Evolutionary conservation across 768 basidiomycete species (phyloP).

Genomic region (Lepiota brunneoincarnata): DNA sequence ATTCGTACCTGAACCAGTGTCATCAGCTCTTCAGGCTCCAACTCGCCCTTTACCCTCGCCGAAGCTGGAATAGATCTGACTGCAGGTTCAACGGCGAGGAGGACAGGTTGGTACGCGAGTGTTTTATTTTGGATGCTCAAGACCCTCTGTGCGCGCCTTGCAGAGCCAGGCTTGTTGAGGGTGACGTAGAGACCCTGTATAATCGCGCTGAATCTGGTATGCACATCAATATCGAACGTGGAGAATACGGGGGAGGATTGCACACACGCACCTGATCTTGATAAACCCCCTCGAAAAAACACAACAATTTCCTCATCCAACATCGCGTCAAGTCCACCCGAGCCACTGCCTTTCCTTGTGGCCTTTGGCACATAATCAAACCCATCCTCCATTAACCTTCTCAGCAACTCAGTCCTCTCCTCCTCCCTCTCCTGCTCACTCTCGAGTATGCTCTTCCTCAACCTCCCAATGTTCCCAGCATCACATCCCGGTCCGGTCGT

Average conservation of each 20-base stretch:
- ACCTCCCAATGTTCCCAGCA: too few species aligned
- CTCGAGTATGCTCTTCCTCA: too few species aligned
- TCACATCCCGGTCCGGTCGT: too few species aligned
- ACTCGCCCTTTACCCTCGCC: too few species aligned
- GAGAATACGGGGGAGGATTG: background rate
- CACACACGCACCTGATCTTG: conserved; percentile 60
- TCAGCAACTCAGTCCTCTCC: conserved; percentile 38
- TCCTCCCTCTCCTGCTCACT: conserved; percentile 32
- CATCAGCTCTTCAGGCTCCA: too few species aligned
- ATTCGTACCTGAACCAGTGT: too few species aligned
- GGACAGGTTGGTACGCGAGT: conserved; percentile 48
- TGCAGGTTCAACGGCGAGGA: conserved; percentile 47
- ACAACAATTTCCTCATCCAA: too few species aligned
- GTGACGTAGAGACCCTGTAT: conserved; percentile 79
- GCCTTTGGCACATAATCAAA: conserved; percentile 65
- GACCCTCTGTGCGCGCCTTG: conserved; percentile 65
- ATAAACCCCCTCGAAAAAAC: too few species aligned
- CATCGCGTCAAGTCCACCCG: too few species aligned
- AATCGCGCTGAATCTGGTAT: conserved; percentile 65
- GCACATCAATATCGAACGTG: conserved; percentile 10
- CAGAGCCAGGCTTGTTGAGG: conserved; percentile 60
- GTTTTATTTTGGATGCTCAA: conserved; percentile 40
- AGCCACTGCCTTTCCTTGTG: too few species aligned
- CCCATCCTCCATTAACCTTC: conserved; percentile 58
- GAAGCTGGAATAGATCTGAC: too few species aligned